phyloP scores from a whole-genome alignment of 176 grass and related monocot species.

The Bromus sterilis region DNA sequence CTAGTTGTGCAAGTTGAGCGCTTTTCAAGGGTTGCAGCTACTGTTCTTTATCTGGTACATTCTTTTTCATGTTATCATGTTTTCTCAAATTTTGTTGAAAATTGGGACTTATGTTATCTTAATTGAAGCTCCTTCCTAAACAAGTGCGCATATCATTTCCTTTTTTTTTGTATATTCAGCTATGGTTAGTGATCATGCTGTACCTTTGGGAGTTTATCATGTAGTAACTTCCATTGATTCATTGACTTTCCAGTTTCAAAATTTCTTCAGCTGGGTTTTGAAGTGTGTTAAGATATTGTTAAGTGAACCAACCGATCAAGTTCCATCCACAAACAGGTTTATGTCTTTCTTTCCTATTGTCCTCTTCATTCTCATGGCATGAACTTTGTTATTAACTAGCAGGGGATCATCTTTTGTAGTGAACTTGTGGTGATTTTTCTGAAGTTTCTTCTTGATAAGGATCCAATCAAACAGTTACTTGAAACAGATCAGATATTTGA shows the following conservation, averaged over 20 bases:
- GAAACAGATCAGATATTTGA: conserved; percentile 56
- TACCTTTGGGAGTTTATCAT: conserved; percentile 23
- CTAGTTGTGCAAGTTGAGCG: conserved; percentile 84
- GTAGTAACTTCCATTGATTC: conserved; percentile 29
- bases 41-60: conserved; percentile 71
- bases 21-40: conserved; percentile 73
- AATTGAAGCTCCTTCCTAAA: conserved; percentile 12
- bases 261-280: conserved; percentile 96
- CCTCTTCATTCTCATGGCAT: conserved; percentile 6
- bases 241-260: conserved; percentile 73
- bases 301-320: conserved; percentile 79
- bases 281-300: conserved; percentile 83
- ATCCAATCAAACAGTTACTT: conserved; percentile 84
- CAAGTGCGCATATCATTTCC: background rate
- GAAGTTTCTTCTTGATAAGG: conserved; percentile 76
- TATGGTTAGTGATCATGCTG: background rate
- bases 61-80: background rate
- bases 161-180: background rate
- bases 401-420: conserved; percentile 30
- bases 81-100: background rate
- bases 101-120: background rate
- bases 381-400: conserved; percentile 25
- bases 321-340: conserved; percentile 69
- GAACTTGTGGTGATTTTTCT: conserved; percentile 91
- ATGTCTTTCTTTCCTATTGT: background rate